A percentile compares a stretch with the other conserved stretches of the same genome.
phyloP scores from a whole-genome alignment of 2,329 filamentous ascomycete genomes.

The Ascochyta fabae region DNA sequence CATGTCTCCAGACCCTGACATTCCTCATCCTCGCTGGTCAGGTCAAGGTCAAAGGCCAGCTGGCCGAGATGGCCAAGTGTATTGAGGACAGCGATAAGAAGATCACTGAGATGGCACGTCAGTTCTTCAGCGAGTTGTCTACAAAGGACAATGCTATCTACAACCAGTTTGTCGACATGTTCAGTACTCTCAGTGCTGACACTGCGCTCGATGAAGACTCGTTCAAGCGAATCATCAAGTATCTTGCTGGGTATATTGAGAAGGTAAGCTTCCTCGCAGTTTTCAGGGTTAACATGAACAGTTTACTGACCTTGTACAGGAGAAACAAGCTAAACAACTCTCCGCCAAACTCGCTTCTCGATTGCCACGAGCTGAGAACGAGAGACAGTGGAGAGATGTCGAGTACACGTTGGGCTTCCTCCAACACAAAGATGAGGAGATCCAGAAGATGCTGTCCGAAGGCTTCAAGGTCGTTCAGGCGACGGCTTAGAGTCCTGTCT shows the following conservation, averaged over 20 bases:
- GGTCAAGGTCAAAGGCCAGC: slow-evolving; percentile 98
- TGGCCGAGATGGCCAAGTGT: slow-evolving; percentile 99
- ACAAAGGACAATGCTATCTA: slow-evolving; percentile 99
- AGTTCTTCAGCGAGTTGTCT: slow-evolving; percentile 98
- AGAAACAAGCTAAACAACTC: slow-evolving; percentile 95
- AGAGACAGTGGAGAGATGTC: slow-evolving; percentile 97
- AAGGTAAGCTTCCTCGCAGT: slow-evolving; percentile 67
- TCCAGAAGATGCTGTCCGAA: slow-evolving; percentile 75
- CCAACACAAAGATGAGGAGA: slow-evolving; percentile 93
- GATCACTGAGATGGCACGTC: slow-evolving; percentile 89
- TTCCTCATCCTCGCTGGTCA: slow-evolving; percentile 97
- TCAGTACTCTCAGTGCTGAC: slow-evolving; percentile 87
- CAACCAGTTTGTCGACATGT: slow-evolving; percentile 99
- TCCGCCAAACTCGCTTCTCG: slow-evolving; percentile 90
- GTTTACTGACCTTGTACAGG: slow-evolving; percentile 61
- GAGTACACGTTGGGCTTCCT: slow-evolving; percentile 88
- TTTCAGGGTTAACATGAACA: background rate
- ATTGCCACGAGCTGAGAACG: slow-evolving; percentile 83
- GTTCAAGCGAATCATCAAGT: slow-evolving; percentile 86
- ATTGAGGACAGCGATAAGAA: slow-evolving; percentile 94
- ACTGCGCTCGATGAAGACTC: slow-evolving; percentile 81
- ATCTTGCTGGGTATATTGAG: slow-evolving; percentile 93
- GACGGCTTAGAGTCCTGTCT: slow-evolving; percentile 35
- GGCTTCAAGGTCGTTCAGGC: slow-evolving; percentile 68
- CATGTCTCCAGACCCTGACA: slow-evolving; percentile 96